These are phyloP conservation scores for Pseudogymnoascus sp. DNA, from an alignment of 2,329 filamentous ascomycete genomes.

Conservation along the genomic window DNA sequence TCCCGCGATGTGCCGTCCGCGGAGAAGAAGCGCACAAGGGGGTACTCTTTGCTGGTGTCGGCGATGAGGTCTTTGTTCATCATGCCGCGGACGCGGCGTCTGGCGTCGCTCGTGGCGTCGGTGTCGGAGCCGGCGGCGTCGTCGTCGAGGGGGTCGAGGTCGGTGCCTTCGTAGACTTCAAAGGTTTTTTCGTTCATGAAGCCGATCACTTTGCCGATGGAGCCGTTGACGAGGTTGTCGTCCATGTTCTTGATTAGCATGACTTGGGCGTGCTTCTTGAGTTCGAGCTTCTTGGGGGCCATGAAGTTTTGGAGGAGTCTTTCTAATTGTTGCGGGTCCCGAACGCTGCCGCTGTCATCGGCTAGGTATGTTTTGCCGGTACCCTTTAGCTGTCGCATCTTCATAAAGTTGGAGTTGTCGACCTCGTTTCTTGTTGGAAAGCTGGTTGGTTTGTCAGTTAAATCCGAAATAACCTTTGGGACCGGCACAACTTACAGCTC, in stretches of 20 bases:
- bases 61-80: slow-evolving; percentile 40
- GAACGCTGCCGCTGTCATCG: slow-evolving; percentile 60
- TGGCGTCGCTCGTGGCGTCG: slow-evolving; percentile 34
- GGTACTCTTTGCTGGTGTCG: slow-evolving; percentile 55
- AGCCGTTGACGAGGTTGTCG: slow-evolving; percentile 87
- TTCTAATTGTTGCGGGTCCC: slow-evolving; percentile 61
- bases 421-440: slow-evolving; percentile 90
- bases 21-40: slow-evolving; percentile 75
- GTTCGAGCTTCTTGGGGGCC: slow-evolving; percentile 69
- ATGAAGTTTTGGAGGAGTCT: slow-evolving; percentile 84
- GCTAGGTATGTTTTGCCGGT: slow-evolving; percentile 63
- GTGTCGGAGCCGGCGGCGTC: slow-evolving; percentile 33
- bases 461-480: background rate
- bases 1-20: slow-evolving; percentile 68
- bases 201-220: slow-evolving; percentile 73
- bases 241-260: slow-evolving; percentile 99
- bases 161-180: slow-evolving; percentile 43
- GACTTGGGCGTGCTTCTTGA: slow-evolving; percentile 91
- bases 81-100: slow-evolving; percentile 35
- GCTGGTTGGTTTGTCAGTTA: slow-evolving; percentile 32
- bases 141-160: slow-evolving; percentile 50
- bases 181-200: slow-evolving; percentile 68
- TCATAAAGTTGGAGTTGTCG: slow-evolving; percentile 70
- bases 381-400: slow-evolving; percentile 66
- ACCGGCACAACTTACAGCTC: slow-evolving; percentile 53